Base-by-base conservation (phyloP, 768 basidiomycete genomes). In the Trametes meyenii region DNA sequence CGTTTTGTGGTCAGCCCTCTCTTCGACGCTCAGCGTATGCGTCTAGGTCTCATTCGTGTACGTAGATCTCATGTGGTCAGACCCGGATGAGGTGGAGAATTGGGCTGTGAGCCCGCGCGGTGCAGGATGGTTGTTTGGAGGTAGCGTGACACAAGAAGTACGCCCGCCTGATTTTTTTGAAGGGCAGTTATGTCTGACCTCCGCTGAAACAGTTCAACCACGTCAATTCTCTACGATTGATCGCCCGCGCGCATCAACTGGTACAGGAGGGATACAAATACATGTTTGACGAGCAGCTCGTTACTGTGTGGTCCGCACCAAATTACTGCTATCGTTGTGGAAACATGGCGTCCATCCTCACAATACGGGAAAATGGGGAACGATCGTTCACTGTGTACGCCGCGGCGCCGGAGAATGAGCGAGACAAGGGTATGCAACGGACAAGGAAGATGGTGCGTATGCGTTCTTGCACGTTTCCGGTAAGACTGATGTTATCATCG, bases 41-140 rank as follows among this genome's bases (percentile, higher is more conserved):
- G 5, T 39, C 35, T 2, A 19, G 14, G 26, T 29, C 36, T 33
- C 11, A 29, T 17, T 38, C 21, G 14, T 26, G 0, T 16, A 13
- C 48, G 6, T 53, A 94, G 94, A 98, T 71, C 83, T 98, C 13
- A 97, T 98, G 94, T 98, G 96, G 96, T 94, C 92, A 38, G 96
- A 98, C 73, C 96, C 90, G 3, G 95, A 98, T 70, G 92, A 96
- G 44, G 89, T 96, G 42, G 90, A 92, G 42, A 95, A 90, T 43
- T 98, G 96, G 96, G 96, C 94, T 5, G 93, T 98, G 55, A 96
- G 93, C 66, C 96, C 96, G 4, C 83, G 96, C 40, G 96, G 96
- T 19, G 96, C 96, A 5, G 96, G 96, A 0, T 98, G 94, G 91
- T 77, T 97, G 21, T 97, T 98, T 66, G 96, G 96, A 7, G 87